These are phyloP conservation scores for Albatrellus ellisii DNA, from an alignment of 768 basidiomycete species.

Conservation along the genomic window DNA sequence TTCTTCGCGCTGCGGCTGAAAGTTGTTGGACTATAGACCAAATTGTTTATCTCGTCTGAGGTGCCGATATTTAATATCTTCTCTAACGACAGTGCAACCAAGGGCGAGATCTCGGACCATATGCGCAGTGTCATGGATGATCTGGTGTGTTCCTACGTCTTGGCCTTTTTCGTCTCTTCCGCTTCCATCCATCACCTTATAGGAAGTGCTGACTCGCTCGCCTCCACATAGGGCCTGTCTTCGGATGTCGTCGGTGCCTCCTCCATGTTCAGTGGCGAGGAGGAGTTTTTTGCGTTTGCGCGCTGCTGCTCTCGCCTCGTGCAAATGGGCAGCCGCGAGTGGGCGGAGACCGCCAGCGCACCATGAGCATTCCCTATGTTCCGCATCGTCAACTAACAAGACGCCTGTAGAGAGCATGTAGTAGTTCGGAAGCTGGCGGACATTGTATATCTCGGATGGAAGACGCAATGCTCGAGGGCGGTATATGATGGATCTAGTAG, in stretches of 20 bases:
- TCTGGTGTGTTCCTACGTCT: constrained; percentile 37
- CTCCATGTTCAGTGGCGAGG: constrained; percentile 92
- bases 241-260: constrained; percentile 65
- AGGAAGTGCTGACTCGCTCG: constrained; percentile 1
- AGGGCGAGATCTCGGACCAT: constrained; percentile 53
- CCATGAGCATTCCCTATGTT: too few species aligned
- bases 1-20: not conserved
- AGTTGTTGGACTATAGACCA: constrained; percentile 40
- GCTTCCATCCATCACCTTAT: not conserved
- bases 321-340: constrained; percentile 85
- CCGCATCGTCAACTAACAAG: too few species aligned
- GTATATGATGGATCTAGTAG: too few species aligned
- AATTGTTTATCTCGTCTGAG: constrained; percentile 84
- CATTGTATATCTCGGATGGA: too few species aligned
- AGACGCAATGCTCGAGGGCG: too few species aligned
- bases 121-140: constrained; percentile 95
- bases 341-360: constrained; percentile 40
- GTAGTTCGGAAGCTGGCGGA: too few species aligned
- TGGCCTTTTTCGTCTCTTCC: too few species aligned
- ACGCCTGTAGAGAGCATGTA: too few species aligned
- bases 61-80: constrained; percentile 88
- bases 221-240: constrained; percentile 50
- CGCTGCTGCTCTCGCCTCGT: constrained; percentile 81
- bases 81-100: constrained; percentile 45
- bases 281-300: constrained; percentile 95